Percentiles rank a stretch among this genome's conserved stretches.
Evolutionary conservation across 306 rosid genomes (phyloP).

Genomic region (Cucurbita maxima): DNA sequence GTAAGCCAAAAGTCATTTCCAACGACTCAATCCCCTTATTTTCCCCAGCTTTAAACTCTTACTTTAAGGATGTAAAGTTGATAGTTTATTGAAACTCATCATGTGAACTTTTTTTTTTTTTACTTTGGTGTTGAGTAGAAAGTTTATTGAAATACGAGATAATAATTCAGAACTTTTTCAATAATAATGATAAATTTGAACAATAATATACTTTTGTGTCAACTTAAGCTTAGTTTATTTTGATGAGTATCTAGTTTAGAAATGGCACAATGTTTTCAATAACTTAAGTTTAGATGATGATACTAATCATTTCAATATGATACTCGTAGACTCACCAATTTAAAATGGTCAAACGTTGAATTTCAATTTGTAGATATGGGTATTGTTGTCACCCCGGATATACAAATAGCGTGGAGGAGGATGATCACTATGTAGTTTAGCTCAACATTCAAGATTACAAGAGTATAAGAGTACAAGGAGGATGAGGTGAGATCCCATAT

Average conservation of each 20-base stretch:
- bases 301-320: not conserved
- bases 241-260: not conserved
- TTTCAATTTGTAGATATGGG: no score
- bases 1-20: not conserved
- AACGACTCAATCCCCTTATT: not conserved
- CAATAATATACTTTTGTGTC: no score
- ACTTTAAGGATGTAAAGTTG: not conserved
- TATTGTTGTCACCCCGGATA: no score
- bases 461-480: no score
- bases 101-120: not conserved
- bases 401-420: no score
- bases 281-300: not conserved
- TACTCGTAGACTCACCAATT: not conserved
- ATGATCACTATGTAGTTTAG: no score
- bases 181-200: no score
- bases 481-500: no score
- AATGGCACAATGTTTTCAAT: not conserved
- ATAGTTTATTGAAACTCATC: no score
- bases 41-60: not conserved
- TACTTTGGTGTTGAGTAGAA: not conserved
- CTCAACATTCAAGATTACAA: no score
- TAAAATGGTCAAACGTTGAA: not conserved
- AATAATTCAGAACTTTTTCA: not conserved
- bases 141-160: not conserved
- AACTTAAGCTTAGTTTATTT: no score